Evolutionary conservation across 2,329 filamentous ascomycete species (phyloP).

Genomic region (Orbilia brochopaga): DNA sequence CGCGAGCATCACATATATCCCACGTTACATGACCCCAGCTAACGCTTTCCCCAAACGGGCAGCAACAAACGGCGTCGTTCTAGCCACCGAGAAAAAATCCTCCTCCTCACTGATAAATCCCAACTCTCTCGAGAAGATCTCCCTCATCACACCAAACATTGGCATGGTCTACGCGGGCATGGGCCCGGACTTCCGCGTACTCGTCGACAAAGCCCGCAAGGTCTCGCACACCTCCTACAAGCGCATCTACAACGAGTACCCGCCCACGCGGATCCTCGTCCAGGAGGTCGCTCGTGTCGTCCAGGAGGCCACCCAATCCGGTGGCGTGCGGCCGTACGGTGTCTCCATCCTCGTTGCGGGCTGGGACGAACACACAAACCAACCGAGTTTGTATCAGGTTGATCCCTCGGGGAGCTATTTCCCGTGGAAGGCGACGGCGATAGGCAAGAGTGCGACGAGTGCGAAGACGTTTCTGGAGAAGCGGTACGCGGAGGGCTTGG

Average conservation of each 20-base stretch:
- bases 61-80: slow-evolving; percentile 98
- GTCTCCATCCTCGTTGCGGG: slow-evolving; percentile 94
- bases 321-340: slow-evolving; percentile 94
- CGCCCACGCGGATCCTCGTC: slow-evolving; percentile 97
- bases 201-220: slow-evolving; percentile 97
- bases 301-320: slow-evolving; percentile 98
- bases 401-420: slow-evolving; percentile 99
- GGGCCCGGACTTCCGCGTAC: slow-evolving; percentile 96
- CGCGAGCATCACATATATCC: background rate
- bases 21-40: slow-evolving; percentile 41
- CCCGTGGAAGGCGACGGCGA: slow-evolving; percentile 98
- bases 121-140: slow-evolving; percentile 93
- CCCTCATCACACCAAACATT: slow-evolving; percentile 97
- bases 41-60: slow-evolving; percentile 48
- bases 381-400: slow-evolving; percentile 97
- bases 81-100: slow-evolving; percentile 99
- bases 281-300: slow-evolving; percentile 97
- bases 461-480: slow-evolving; percentile 99
- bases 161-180: slow-evolving; percentile 99
- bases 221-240: slow-evolving; percentile 99
- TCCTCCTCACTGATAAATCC: slow-evolving; percentile 96
- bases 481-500: slow-evolving; percentile 94
- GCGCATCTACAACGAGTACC: slow-evolving; percentile 99
- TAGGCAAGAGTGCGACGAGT: slow-evolving; percentile 96
- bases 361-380: slow-evolving; percentile 97